Percentiles rank a stretch among this genome's conserved stretches.
These are phyloP conservation scores for Phalaenopsis equestris DNA, from an alignment of 106 monocot genomes.

Conservation along the genomic window DNA sequence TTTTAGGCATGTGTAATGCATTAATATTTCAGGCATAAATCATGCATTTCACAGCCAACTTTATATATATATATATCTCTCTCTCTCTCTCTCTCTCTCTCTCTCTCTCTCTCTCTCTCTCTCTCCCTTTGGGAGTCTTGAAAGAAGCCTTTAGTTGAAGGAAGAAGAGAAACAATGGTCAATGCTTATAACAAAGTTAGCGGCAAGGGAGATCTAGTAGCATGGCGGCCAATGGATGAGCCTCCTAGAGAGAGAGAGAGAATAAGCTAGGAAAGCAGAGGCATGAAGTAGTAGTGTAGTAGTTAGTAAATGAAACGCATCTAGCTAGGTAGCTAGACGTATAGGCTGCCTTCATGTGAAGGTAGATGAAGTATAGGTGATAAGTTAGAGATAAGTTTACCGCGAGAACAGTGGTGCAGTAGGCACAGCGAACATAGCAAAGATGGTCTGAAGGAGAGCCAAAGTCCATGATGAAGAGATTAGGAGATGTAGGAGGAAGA, in stretches of 20 bases:
- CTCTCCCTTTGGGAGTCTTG: background rate
- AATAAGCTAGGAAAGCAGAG: background rate
- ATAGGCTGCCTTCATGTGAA: background rate
- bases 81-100: background rate
- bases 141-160: background rate
- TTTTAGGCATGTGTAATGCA: background rate
- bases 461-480: slow-evolving; percentile 23
- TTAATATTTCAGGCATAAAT: background rate
- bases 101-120: background rate
- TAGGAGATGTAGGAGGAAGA: background rate
- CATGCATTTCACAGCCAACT: too few relatives aligned
- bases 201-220: too few relatives aligned
- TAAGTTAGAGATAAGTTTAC: slow-evolving; percentile 15
- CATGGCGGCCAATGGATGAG: too few relatives aligned
- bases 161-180: background rate
- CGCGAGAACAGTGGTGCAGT: slow-evolving; percentile 59
- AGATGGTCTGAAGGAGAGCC: slow-evolving; percentile 35
- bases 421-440: slow-evolving; percentile 59
- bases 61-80: background rate
- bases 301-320: background rate
- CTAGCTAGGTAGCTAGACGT: background rate
- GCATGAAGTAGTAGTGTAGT: background rate
- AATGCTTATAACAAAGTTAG: background rate
- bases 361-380: background rate
- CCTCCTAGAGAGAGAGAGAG: background rate